Evolutionary conservation across 495 filamentous ascomycete genomes (phyloP), one percentile per base, ranked within the genome.

Genomic region (Aspergillus wentii): DNA sequence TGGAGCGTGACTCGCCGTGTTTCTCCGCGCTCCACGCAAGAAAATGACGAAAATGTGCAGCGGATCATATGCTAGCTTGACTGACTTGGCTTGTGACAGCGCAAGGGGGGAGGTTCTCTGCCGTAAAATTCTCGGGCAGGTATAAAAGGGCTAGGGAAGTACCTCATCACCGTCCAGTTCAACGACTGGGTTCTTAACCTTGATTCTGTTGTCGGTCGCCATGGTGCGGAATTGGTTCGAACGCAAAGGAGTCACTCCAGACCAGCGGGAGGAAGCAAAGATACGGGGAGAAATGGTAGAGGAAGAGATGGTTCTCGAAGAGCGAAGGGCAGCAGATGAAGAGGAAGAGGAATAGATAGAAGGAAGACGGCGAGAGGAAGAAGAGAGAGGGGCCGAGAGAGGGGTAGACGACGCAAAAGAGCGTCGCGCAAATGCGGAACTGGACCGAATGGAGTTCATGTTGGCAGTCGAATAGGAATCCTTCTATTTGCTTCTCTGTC

Each of bases 141-240:
- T 54, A 51, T 61, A 59, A 52, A 54, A 57, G 53, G 51, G 27
- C 43, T 28, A 43, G 32, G 48, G 29, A 48, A 66, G 40, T 67
- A 74, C 69, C 71, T 98, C 92, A 74, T 98, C 92, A 53, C 92
- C 92, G 64, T 98, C 92, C 57, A 98, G 75, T 65, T 91, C 87
- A 64, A 98, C 92, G 56, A 98, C 80, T 42, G 92, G 92, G 67
- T 94, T 97, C 79, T 90, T 83, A 60, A 96, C 90, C 74, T 92
- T 87, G 74, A 96, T 96, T 80, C 94, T 95, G 46, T 48, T 13
- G 46, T 68, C 62, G 46, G 64, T 58, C 40, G 67, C 62, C 67
- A 71, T 69, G 32, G 51, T 69, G 64, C 67, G 67, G 49, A 43
- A 46, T 61, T 68, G 62, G 36, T 46, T 54, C 30, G 52, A 40